phyloP scores from a whole-genome alignment of 2,329 filamentous ascomycete species.

The Penicillium palitans region DNA sequence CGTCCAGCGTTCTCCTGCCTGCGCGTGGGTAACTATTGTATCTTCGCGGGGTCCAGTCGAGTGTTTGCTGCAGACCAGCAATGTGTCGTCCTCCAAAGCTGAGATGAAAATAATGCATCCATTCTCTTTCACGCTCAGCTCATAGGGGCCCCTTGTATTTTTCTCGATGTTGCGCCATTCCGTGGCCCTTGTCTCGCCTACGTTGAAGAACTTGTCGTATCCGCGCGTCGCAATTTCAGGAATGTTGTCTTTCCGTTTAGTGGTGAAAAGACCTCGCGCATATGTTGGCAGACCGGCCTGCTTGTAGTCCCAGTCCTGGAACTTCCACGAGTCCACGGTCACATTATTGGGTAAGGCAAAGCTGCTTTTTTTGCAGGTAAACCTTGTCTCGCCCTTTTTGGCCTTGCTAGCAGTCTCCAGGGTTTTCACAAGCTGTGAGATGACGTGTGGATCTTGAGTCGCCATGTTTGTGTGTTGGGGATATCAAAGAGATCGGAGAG shows the following conservation, averaged over 20 bases:
- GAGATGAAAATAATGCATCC: constrained; percentile 99
- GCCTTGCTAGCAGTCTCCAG: constrained; percentile 57
- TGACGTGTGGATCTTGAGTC: constrained; percentile 66
- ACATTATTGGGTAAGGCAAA: constrained; percentile 68
- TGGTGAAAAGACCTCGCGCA: constrained; percentile 92
- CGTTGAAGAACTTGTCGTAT: constrained; percentile 99
- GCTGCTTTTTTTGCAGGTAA: constrained; percentile 77
- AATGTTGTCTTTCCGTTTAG: constrained; percentile 61
- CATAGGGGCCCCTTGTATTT: constrained; percentile 82
- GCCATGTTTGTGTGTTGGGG: constrained; percentile 14
- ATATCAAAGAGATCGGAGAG: constrained; percentile 1
- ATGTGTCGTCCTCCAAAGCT: constrained; percentile 81
- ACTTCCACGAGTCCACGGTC: constrained; percentile 84
- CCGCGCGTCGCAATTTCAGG: constrained; percentile 82
- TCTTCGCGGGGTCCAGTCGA: constrained; percentile 82
- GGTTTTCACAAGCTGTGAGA: constrained; percentile 63
- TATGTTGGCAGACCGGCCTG: constrained; percentile 81
- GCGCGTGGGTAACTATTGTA: constrained; percentile 73
- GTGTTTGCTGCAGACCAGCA: constrained; percentile 98
- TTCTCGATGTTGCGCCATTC: constrained; percentile 76
- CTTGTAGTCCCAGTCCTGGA: constrained; percentile 97
- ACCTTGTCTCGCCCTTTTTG: constrained; percentile 55
- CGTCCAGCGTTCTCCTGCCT: constrained; percentile 77
- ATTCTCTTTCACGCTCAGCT: constrained; percentile 96
- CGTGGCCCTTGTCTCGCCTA: constrained; percentile 76